These are phyloP conservation scores for Fusarium vanettenii DNA, from an alignment of 2,329 filamentous ascomycete genomes.

Conservation along the genomic window DNA sequence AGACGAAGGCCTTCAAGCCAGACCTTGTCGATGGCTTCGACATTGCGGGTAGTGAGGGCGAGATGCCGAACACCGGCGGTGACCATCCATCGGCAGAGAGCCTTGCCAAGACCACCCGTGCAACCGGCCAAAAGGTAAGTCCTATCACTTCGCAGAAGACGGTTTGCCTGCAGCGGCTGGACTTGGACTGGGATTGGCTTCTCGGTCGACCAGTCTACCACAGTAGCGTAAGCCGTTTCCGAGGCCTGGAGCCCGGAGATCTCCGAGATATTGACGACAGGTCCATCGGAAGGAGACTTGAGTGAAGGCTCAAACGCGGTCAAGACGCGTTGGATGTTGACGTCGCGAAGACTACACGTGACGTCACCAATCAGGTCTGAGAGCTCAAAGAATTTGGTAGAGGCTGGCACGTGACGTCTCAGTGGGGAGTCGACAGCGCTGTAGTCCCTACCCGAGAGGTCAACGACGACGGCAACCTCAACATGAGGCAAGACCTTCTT, in stretches of 20 bases:
- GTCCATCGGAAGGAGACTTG: background rate
- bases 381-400: background rate
- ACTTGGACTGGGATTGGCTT: background rate
- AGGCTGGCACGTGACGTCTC: background rate
- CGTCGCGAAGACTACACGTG: background rate
- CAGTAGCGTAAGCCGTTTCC: background rate
- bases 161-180: background rate
- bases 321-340: background rate
- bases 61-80: background rate
- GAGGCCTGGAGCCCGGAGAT: background rate
- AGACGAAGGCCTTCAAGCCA: background rate
- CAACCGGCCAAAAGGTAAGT: background rate
- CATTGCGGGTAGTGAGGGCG: background rate
- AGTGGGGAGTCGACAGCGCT: background rate
- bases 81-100: background rate
- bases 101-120: background rate
- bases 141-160: background rate
- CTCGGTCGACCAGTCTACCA: background rate
- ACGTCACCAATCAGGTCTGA: background rate
- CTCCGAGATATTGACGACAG: background rate
- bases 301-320: background rate
- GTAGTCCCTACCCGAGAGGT: background rate
- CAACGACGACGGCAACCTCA: background rate
- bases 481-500: background rate
- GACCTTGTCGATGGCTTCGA: background rate